phyloP scores from a whole-genome alignment of 2,329 filamentous ascomycete species.

The Penicillium sp. region DNA sequence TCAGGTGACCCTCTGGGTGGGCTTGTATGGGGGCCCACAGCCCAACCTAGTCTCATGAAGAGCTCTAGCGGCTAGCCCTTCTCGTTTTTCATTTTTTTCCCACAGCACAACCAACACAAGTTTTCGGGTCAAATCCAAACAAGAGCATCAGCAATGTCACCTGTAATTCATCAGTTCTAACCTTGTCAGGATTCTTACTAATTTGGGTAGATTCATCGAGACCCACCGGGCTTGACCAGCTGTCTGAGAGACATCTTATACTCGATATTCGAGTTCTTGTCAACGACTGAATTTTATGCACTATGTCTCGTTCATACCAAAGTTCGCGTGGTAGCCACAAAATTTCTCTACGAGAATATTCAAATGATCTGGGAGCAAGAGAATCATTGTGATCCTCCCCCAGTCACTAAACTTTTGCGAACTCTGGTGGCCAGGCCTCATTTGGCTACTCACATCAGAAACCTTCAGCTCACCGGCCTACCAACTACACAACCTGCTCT shows the following conservation, averaged over 20 bases:
- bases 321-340: constrained; percentile 14
- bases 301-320: constrained; percentile 14
- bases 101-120: not conserved
- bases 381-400: no score
- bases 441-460: constrained; percentile 14
- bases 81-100: not conserved
- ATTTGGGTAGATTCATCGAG: constrained; percentile 2
- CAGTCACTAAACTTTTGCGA: no score
- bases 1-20: no score
- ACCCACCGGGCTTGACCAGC: not conserved
- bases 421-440: constrained; percentile 16
- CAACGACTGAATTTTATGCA: constrained; percentile 9
- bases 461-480: constrained; percentile 10
- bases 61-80: not conserved
- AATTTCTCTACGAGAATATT: constrained; percentile 20
- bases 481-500: not conserved
- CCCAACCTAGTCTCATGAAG: no score
- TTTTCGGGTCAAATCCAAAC: constrained; percentile 47
- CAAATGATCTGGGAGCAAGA: constrained; percentile 3
- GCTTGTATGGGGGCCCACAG: no score
- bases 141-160: constrained; percentile 48
- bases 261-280: constrained; percentile 16
- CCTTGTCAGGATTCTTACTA: not conserved
- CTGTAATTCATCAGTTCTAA: constrained; percentile 2
- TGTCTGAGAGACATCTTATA: constrained; percentile 13